Evolutionary conservation across 768 basidiomycete species (phyloP), one percentile per base, ranked within the genome.

Genomic region (Pisolithus tinctorius): DNA sequence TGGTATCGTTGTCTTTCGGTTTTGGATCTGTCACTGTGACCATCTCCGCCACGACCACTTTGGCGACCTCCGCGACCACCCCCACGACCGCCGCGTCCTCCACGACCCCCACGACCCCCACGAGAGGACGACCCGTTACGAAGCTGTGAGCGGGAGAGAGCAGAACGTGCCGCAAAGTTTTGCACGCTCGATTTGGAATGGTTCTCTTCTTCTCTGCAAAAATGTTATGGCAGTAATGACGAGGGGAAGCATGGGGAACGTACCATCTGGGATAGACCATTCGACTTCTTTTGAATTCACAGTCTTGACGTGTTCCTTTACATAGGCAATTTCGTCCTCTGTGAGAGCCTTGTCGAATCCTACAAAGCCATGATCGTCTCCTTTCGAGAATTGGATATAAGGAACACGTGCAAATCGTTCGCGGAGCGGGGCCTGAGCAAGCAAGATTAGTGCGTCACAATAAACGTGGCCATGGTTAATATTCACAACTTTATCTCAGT

Each of bases 181-280:
- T 2, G 86, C 87, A 10, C 88, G 83, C 61, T 88, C 82, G 27
- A 88, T 71, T 60, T 86, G 84, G 70, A 88, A 88, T 1, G 70
- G 69, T 81, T 83, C 59, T 89, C 87, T 45, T 80, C 80, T 25
- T 82, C 74, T 88, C 88, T 87, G 59, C 45, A 55, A 48, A 20
- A 6, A 14, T 1, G 16, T 13, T 23, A 27, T 13, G 25, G 6
- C n/a, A 6, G 11, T 29, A 39, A 20, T 30, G 20, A 34, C 27
- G 16, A 3, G 23, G 11, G 27, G 1, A 45, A n/a, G n/a, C 7
- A 40, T n/a, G 20, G 2, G 23, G 10, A 6, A 29, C 78, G 45
- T 41, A 84, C 86, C 86, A 30, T 74, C 77, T 4, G 84, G 80
- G 48, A 78, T 41, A 36, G 71, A 71, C 90, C 88, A 88, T 8